Evolutionary conservation across 345 rosid genomes (phyloP).

Genomic region (Citrus cavaleriei): DNA sequence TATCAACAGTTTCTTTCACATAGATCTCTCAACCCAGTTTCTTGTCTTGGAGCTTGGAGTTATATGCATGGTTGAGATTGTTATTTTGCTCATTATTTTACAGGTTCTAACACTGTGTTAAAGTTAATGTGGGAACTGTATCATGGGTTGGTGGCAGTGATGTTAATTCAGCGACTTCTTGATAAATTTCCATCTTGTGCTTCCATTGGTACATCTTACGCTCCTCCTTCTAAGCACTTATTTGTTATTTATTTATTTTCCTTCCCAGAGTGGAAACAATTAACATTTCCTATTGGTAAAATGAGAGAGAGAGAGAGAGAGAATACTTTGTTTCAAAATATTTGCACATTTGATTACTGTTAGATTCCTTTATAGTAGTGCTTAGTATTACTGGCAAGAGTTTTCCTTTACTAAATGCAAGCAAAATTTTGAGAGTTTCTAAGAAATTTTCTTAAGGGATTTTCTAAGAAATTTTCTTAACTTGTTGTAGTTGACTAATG

Average conservation of each 20-base stretch:
- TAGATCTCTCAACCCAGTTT: background rate
- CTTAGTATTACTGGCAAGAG: background rate
- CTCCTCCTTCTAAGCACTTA: constrained; percentile 2
- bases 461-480: background rate
- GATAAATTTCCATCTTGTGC: constrained; percentile 73
- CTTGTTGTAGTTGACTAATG: background rate
- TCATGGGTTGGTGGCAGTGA: constrained; percentile 76
- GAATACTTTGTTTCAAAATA: too few relatives aligned
- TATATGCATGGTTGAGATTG: background rate
- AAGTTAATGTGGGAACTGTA: constrained; percentile 63
- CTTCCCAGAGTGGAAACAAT: background rate
- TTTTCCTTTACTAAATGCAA: too few relatives aligned
- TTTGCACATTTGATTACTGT: background rate
- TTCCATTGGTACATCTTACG: constrained; percentile 68
- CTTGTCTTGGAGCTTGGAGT: background rate
- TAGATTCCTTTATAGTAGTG: background rate
- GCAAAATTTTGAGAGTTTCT: too few relatives aligned
- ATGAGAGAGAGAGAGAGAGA: background rate
- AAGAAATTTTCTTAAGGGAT: background rate
- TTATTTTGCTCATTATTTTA: constrained; percentile 12
- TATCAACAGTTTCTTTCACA: background rate
- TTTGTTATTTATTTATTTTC: background rate
- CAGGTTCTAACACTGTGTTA: constrained; percentile 56
- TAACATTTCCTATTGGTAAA: background rate
- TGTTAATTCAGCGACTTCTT: constrained; percentile 65